These are phyloP conservation scores for Euphrasia arctica DNA, from an alignment of 305 asterid species.

Conservation along the genomic window DNA sequence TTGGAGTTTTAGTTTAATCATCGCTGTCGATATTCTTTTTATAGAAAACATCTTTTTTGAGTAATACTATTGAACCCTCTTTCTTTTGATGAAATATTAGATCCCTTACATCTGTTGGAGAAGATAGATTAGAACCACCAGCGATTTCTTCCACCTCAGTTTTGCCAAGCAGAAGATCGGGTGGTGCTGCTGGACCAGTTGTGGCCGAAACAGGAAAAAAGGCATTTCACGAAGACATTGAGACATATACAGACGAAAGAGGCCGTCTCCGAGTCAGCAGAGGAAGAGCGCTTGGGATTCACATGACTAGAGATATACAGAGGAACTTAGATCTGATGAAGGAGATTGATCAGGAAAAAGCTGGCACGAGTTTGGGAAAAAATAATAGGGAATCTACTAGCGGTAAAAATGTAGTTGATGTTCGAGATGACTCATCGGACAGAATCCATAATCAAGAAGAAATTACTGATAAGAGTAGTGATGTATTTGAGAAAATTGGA, in stretches of 20 bases:
- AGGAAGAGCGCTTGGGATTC: conserved; percentile 89
- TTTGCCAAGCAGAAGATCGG: conserved; percentile 32
- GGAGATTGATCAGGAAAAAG: conserved; percentile 63
- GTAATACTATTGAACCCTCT: conserved; percentile 26
- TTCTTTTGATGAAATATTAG: conserved; percentile 40
- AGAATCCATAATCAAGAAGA: conserved; percentile 30
- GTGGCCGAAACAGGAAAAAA: conserved; percentile 42
- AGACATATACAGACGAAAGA: conserved; percentile 87
- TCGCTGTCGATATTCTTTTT: conserved; percentile 11
- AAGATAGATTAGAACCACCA: conserved; percentile 38
- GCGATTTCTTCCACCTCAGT: conserved; percentile 28
- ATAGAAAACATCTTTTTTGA: conserved; percentile 21
- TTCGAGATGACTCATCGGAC: conserved; percentile 30
- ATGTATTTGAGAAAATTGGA: conserved; percentile 33
- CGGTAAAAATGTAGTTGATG: conserved; percentile 29
- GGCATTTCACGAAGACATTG: conserved; percentile 59
- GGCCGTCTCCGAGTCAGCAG: conserved; percentile 83
- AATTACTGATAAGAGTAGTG: conserved; percentile 32
- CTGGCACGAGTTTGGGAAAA: conserved; percentile 26
- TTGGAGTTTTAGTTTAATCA: conserved; percentile 16
- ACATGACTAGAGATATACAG: conserved; percentile 96
- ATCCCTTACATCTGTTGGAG: conserved; percentile 68
- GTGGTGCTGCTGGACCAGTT: conserved; percentile 39
- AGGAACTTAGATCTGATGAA: conserved; percentile 95
- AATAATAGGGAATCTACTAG: conserved; percentile 25